Conservation (phyloP, 2,329 filamentous ascomycete genomes). For the Arthrobotrys megalospora region DNA sequence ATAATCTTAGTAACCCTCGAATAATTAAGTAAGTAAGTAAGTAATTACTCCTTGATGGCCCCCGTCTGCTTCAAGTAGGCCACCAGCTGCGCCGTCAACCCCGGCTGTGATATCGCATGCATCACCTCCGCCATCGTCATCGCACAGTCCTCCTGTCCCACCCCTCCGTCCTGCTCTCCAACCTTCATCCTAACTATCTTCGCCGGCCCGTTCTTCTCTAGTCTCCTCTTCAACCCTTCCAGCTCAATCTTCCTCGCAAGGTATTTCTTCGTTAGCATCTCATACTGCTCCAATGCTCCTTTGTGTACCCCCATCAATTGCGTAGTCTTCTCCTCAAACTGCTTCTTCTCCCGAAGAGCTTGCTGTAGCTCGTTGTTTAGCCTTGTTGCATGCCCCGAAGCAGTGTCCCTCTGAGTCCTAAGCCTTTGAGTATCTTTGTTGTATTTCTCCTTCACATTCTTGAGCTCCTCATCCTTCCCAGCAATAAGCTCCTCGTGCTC, state of each 20-base stretch:
- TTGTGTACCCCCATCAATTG: background rate
- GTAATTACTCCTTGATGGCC: background rate
- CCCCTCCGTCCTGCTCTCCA: background rate
- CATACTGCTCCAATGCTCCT: conserved; percentile 12
- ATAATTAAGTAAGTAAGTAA: background rate
- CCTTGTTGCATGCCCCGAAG: too few species aligned
- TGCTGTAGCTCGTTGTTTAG: background rate
- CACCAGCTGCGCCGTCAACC: conserved; percentile 12
- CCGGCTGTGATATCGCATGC: background rate
- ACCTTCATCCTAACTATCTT: conserved; percentile 5
- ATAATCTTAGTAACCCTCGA: too few species aligned
- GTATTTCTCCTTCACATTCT: background rate
- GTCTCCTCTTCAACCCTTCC: conserved; percentile 28
- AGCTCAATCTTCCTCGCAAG: conserved; percentile 18
- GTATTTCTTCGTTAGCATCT: conserved; percentile 26
- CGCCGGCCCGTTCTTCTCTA: conserved; percentile 1
- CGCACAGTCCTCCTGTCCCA: conserved; percentile 6
- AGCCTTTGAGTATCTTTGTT: too few species aligned
- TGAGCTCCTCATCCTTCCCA: too few species aligned
- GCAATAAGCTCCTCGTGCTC: background rate
- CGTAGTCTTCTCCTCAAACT: background rate
- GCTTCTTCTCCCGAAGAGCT: background rate
- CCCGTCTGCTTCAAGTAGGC: conserved; percentile 14
- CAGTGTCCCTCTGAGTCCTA: background rate
- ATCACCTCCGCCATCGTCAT: conserved; percentile 37